Percentiles rank a stretch among this genome's conserved stretches.
These are phyloP conservation scores for Pyrenula aspistea DNA, from an alignment of 495 filamentous ascomycete species.

Conservation along the genomic window DNA sequence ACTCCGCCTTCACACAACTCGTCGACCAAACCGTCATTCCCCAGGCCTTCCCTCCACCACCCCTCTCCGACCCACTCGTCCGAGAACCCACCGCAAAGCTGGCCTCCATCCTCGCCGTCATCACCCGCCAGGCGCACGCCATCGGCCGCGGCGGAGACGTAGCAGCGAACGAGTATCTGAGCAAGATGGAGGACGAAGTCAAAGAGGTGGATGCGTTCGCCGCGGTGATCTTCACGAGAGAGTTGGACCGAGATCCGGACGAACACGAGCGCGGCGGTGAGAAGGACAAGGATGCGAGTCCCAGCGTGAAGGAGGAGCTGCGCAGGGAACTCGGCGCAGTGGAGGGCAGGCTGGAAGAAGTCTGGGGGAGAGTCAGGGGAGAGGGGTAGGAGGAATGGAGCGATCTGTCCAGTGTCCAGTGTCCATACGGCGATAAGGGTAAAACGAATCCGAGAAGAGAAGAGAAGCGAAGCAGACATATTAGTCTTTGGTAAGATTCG, in stretches of 20 bases:
- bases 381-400: too few relatives aligned
- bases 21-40: conserved; percentile 64
- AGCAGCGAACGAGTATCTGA: conserved; percentile 72
- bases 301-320: not conserved
- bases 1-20: conserved; percentile 72
- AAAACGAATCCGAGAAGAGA: too few relatives aligned
- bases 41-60: conserved; percentile 60
- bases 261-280: not conserved
- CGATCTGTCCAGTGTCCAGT: too few relatives aligned
- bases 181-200: conserved; percentile 63
- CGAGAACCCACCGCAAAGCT: conserved; percentile 56
- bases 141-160: conserved; percentile 65
- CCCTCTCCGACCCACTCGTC: conserved; percentile 18
- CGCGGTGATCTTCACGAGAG: conserved; percentile 85
- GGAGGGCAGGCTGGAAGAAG: not conserved
- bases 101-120: conserved; percentile 68
- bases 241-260: conserved; percentile 45
- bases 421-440: too few relatives aligned
- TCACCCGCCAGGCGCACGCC: conserved; percentile 77
- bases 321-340: not conserved
- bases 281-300: not conserved
- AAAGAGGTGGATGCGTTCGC: conserved; percentile 87
- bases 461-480: too few relatives aligned
- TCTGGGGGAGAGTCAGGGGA: not conserved
- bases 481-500: too few relatives aligned